phyloP scores from a whole-genome alignment of 176 grass and related monocot species.

The Poa pratensis region DNA sequence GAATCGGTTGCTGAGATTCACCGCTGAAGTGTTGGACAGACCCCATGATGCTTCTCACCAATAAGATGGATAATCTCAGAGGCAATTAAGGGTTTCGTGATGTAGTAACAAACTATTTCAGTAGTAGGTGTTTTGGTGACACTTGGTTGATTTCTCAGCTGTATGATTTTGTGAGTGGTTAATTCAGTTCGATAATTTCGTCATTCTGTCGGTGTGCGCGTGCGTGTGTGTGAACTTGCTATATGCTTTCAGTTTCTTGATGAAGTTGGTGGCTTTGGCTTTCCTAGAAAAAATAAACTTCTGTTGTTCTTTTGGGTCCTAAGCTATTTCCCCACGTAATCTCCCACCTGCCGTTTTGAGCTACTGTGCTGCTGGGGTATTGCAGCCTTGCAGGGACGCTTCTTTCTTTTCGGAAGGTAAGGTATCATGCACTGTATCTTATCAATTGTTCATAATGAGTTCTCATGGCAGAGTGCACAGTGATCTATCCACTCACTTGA shows the following conservation, averaged over 20 bases:
- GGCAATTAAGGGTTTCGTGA: background rate
- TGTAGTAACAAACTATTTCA: background rate
- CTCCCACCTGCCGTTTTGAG: background rate
- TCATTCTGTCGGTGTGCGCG: background rate
- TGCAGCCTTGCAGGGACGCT: background rate
- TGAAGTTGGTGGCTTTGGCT: background rate
- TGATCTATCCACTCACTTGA: background rate
- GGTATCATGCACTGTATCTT: background rate
- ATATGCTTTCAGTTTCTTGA: background rate
- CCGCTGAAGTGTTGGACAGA: background rate
- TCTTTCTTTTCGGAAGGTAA: background rate
- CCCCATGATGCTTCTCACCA: background rate
- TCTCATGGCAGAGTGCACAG: background rate
- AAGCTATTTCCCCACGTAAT: background rate
- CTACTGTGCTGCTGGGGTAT: background rate
- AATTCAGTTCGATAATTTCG: background rate
- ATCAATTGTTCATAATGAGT: background rate
- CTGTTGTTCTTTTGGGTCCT: background rate
- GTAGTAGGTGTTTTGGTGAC: background rate
- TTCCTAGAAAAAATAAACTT: background rate
- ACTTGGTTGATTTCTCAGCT: background rate
- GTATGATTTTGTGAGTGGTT: background rate
- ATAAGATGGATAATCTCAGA: background rate
- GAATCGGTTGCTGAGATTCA: background rate
- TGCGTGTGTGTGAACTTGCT: background rate